Percentiles rank a stretch among this genome's conserved stretches.
Conservation (phyloP, 345 rosid genomes). For the Gossypium longicalyx region DNA sequence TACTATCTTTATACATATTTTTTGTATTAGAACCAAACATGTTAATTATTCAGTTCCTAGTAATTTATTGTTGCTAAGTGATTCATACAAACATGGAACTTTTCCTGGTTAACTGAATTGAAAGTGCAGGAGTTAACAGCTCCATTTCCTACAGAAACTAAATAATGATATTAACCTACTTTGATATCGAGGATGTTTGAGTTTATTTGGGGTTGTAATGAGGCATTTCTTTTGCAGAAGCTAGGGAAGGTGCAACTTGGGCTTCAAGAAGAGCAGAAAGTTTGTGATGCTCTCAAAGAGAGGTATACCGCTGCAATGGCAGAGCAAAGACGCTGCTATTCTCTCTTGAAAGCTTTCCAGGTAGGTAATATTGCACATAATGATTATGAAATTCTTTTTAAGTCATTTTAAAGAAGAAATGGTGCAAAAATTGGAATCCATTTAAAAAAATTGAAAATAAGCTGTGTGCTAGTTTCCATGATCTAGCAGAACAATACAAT, state of each 20-base stretch:
- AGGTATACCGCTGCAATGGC: conserved; percentile 55
- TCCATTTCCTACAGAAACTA: conserved; percentile 5
- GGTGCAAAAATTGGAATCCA: not conserved
- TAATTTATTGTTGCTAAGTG: not conserved
- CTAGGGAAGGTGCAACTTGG: conserved; percentile 56
- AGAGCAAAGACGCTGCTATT: conserved; percentile 52
- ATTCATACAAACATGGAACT: not conserved
- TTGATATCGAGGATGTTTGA: not conserved
- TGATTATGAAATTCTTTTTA: not conserved
- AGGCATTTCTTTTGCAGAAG: conserved; percentile 47
- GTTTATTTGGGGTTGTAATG: conserved; percentile 5
- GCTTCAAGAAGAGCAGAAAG: conserved; percentile 60
- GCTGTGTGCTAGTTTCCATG: not conserved
- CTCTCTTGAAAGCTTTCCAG: conserved; percentile 59
- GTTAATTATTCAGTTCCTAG: not conserved
- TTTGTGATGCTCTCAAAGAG: conserved; percentile 50
- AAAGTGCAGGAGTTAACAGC: not conserved
- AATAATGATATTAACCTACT: not conserved
- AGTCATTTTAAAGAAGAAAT: not conserved
- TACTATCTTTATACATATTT: not conserved
- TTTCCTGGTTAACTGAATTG: not conserved
- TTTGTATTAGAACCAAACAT: not conserved
- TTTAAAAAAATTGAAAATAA: not conserved
- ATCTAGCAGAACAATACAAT: conserved; percentile 2
- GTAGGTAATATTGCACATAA: conserved; percentile 28